Conservation (phyloP, 306 rosid genomes). For the Prunus mongolica region DNA sequence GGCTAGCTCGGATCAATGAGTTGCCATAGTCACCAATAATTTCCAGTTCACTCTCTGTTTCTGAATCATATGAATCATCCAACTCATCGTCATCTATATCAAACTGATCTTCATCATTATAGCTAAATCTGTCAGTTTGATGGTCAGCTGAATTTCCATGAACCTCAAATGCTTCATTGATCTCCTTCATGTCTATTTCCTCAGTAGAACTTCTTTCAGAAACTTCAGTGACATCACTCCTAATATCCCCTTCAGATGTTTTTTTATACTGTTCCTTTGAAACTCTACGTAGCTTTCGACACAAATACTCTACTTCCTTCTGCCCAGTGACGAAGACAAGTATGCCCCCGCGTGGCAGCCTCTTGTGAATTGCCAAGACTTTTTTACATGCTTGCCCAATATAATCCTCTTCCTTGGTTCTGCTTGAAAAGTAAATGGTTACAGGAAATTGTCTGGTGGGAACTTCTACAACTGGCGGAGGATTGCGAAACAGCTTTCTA, state of each 20-base stretch:
- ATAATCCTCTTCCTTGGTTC: slow-evolving; percentile 69
- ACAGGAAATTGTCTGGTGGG: slow-evolving; percentile 87
- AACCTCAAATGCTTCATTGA: slow-evolving; percentile 73
- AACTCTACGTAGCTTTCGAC: slow-evolving; percentile 68
- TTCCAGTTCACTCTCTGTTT: slow-evolving; percentile 70
- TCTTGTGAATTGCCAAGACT: slow-evolving; percentile 87
- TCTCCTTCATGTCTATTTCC: slow-evolving; percentile 54
- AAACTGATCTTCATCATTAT: slow-evolving; percentile 53
- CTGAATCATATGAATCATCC: slow-evolving; percentile 59
- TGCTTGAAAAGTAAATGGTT: slow-evolving; percentile 66
- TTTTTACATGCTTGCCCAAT: slow-evolving; percentile 81
- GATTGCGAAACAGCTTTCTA: slow-evolving; percentile 49
- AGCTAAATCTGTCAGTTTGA: slow-evolving; percentile 57
- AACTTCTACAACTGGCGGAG: slow-evolving; percentile 79
- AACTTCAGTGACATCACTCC: slow-evolving; percentile 23
- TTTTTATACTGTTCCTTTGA: slow-evolving; percentile 53
- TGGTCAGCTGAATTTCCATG: slow-evolving; percentile 36
- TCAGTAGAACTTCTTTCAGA: slow-evolving; percentile 38
- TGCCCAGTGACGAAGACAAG: slow-evolving; percentile 87
- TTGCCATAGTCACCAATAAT: slow-evolving; percentile 31
- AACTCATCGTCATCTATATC: slow-evolving; percentile 35
- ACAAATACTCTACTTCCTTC: slow-evolving; percentile 78
- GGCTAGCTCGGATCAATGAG: slow-evolving; percentile 19
- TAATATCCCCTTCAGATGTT: slow-evolving; percentile 32
- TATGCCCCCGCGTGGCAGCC: slow-evolving; percentile 81